These are phyloP conservation scores for Aspergillus melleus DNA, from an alignment of 2,329 filamentous ascomycete genomes.

Conservation along the genomic window DNA sequence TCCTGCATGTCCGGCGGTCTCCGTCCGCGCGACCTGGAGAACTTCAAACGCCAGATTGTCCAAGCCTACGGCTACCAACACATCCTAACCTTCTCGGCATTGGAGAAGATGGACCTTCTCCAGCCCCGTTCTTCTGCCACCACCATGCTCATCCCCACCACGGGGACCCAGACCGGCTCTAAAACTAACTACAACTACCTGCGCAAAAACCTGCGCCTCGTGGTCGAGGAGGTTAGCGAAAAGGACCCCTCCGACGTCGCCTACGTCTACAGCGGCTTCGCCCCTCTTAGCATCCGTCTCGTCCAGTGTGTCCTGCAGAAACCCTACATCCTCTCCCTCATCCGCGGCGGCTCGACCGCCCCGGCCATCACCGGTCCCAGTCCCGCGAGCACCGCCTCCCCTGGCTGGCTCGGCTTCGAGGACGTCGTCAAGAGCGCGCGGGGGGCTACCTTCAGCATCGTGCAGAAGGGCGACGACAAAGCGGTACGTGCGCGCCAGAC, in stretches of 20 bases:
- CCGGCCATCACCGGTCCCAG: constrained; percentile 33
- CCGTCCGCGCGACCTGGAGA: constrained; percentile 83
- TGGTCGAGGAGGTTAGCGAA: constrained; percentile 95
- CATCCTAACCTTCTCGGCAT: constrained; percentile 78
- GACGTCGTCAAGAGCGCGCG: constrained; percentile 84
- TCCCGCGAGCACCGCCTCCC: constrained; percentile 60
- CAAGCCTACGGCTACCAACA: constrained; percentile 96
- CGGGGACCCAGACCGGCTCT: constrained; percentile 61
- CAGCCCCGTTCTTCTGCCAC: constrained; percentile 73
- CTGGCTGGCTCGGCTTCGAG: constrained; percentile 92
- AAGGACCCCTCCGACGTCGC: constrained; percentile 90
- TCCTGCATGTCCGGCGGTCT: constrained; percentile 88
- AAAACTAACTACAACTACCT: constrained; percentile 91
- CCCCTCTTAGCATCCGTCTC: constrained; percentile 84
- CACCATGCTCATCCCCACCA: constrained; percentile 77
- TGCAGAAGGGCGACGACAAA: constrained; percentile 90
- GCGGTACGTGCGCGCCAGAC: constrained; percentile 83
- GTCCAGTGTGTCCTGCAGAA: constrained; percentile 95
- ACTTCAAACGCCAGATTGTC: constrained; percentile 81
- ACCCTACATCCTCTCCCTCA: constrained; percentile 71
- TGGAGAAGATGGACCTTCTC: constrained; percentile 89
- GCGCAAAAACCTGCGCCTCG: constrained; percentile 81
- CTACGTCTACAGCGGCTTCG: constrained; percentile 98
- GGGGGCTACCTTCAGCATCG: constrained; percentile 86
- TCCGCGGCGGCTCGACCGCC: constrained; percentile 60